A percentile compares a stretch with the other conserved stretches of the same genome.
Conservation (phyloP, 1,139 yeast genomes). For the Entelexis paramagnoliae region DNA sequence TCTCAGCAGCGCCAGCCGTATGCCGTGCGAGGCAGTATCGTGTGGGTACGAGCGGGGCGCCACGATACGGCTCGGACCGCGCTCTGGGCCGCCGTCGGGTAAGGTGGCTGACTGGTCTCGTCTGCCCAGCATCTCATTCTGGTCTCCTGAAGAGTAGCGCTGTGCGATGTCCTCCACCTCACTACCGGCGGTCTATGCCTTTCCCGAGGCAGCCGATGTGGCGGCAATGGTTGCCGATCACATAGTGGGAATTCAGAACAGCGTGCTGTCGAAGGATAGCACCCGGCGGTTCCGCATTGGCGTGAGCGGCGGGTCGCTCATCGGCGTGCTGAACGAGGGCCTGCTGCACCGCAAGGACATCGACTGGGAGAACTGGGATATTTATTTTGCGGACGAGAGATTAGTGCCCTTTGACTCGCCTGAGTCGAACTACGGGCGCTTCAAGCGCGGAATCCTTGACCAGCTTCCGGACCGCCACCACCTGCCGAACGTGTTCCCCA, state of each 20-base stretch:
- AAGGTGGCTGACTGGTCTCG: background rate
- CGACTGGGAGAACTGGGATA: conserved; percentile 91
- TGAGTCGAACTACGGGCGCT: conserved; percentile 83
- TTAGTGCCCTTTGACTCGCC: conserved; percentile 76
- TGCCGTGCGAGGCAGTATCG: too few relatives aligned
- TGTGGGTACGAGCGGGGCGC: background rate
- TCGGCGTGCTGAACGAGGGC: conserved; percentile 78
- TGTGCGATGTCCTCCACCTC: conserved; percentile 15
- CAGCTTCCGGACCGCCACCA: conserved; percentile 40
- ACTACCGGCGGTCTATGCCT: conserved; percentile 77
- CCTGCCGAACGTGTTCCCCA: conserved; percentile 68
- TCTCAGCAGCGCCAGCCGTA: too few relatives aligned
- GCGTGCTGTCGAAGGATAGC: conserved; percentile 37
- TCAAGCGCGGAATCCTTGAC: conserved; percentile 73
- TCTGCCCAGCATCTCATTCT: background rate
- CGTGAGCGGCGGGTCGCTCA: conserved; percentile 82
- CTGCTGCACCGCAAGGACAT: conserved; percentile 61
- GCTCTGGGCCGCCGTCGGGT: background rate
- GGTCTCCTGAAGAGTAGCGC: background rate
- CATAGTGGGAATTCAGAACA: conserved; percentile 74
- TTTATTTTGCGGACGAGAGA: conserved; percentile 94
- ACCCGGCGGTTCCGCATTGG: conserved; percentile 72
- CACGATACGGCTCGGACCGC: background rate
- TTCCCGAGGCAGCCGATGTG: conserved; percentile 78
- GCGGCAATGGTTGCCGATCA: conserved; percentile 95